Evolutionary conservation across 2,329 filamentous ascomycete species (phyloP).

Genomic region (Coniochaeta sp.): DNA sequence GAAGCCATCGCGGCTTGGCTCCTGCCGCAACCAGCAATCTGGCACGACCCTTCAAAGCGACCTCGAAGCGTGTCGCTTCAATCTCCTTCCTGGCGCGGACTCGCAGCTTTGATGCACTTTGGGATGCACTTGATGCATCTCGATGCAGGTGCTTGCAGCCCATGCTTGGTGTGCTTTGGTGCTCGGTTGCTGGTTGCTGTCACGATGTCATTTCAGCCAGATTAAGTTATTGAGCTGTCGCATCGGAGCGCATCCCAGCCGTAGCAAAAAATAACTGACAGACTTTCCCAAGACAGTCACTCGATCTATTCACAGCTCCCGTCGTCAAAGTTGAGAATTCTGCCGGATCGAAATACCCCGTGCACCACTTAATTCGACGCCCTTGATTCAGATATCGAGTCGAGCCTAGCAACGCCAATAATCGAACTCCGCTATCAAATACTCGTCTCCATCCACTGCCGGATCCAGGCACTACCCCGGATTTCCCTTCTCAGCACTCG

Average conservation of each 20-base stretch:
- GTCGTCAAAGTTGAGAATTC: neutral
- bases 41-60: neutral
- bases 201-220: neutral
- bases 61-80: neutral
- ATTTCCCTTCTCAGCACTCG: neutral
- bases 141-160: neutral
- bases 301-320: neutral
- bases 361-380: neutral
- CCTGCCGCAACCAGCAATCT: neutral
- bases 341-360: neutral
- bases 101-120: neutral
- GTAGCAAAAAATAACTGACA: conserved; percentile 1
- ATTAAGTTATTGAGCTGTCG: neutral
- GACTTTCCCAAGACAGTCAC: neutral
- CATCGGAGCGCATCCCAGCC: neutral
- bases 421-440: neutral
- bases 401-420: neutral
- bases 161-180: neutral
- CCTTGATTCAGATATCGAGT: neutral
- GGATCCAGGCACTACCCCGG: neutral
- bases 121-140: neutral
- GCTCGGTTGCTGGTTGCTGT: neutral
- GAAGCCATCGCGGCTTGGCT: neutral
- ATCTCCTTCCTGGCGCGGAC: neutral
- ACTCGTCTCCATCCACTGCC: neutral